phyloP scores from a whole-genome alignment of 2,329 filamentous ascomycete species.

The Hymenoscyphus repandus region DNA sequence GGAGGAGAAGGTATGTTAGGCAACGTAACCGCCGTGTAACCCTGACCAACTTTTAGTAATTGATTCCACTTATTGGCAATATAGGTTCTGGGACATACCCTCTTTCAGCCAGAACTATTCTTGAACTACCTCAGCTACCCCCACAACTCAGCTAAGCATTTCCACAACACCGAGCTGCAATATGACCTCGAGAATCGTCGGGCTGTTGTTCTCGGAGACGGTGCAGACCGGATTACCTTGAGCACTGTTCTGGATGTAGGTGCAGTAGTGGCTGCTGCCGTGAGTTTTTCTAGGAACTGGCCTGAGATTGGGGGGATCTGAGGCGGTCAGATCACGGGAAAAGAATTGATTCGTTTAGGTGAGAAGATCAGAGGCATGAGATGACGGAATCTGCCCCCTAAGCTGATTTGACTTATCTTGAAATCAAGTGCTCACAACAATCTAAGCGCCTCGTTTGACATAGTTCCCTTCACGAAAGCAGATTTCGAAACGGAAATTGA shows the following conservation, averaged over 20 bases:
- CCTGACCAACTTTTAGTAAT: too few species aligned
- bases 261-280: constrained; percentile 31
- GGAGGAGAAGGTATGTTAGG: constrained; percentile 30
- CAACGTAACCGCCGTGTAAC: neutral
- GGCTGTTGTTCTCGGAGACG: constrained; percentile 31
- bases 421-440: too few species aligned
- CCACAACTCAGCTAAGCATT: constrained; percentile 33
- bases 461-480: too few species aligned
- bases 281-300: constrained; percentile 38
- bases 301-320: constrained; percentile 35
- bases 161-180: constrained; percentile 29
- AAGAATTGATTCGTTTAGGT: constrained; percentile 31
- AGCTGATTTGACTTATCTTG: too few species aligned
- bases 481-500: too few species aligned
- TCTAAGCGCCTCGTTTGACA: too few species aligned
- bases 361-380: constrained; percentile 32
- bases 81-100: constrained; percentile 41
- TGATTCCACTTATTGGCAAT: neutral
- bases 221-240: constrained; percentile 25
- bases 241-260: constrained; percentile 34
- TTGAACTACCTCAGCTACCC: constrained; percentile 42
- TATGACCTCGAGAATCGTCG: constrained; percentile 35
- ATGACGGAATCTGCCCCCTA: constrained; percentile 3
- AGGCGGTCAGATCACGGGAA: constrained; percentile 29
- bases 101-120: constrained; percentile 43